These are phyloP conservation scores for Saccharomyces mikatae DNA, from an alignment of 805 yeast genomes.

Conservation along the genomic window DNA sequence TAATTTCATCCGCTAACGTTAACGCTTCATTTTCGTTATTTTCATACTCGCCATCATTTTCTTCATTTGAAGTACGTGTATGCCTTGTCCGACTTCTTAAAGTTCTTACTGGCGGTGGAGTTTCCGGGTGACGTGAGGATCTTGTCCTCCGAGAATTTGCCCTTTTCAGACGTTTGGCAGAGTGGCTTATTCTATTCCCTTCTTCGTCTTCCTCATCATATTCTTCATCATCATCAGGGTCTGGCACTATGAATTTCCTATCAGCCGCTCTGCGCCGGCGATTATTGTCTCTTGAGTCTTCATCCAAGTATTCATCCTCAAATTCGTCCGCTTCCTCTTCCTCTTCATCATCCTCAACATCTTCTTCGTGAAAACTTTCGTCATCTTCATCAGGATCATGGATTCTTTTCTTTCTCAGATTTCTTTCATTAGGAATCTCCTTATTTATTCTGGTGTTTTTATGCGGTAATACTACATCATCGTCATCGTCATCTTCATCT, in stretches of 20 bases:
- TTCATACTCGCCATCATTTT: slow-evolving; percentile 19
- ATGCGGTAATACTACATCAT: slow-evolving; percentile 6
- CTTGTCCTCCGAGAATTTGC: slow-evolving; percentile 5
- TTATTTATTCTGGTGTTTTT: slow-evolving; percentile 8
- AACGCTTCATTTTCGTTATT: slow-evolving; percentile 19
- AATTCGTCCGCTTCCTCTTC: slow-evolving; percentile 36
- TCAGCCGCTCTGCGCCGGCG: slow-evolving; percentile 16
- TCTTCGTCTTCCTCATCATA: slow-evolving; percentile 26
- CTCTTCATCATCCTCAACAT: slow-evolving; percentile 27
- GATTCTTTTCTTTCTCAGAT: slow-evolving; percentile 5
- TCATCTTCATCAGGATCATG: slow-evolving; percentile 22
- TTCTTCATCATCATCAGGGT: slow-evolving; percentile 27
- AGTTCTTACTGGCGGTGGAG: slow-evolving; percentile 10
- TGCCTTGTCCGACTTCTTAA: slow-evolving; percentile 21
- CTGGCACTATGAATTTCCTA: slow-evolving; percentile 24
- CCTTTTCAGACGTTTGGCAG: background rate
- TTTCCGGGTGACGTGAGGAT: slow-evolving; percentile 1
- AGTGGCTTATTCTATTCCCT: slow-evolving; percentile 1
- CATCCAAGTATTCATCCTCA: slow-evolving; percentile 21
- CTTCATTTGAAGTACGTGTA: slow-evolving; percentile 15
- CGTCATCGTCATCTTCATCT: slow-evolving; percentile 17
- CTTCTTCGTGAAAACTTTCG: slow-evolving; percentile 31
- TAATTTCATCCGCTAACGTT: slow-evolving; percentile 56
- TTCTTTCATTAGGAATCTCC: slow-evolving; percentile 3
- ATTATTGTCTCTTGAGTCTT: slow-evolving; percentile 9